Percentiles rank a stretch among this genome's conserved stretches.
These are phyloP conservation scores for Laetiporus sulphureus DNA, from an alignment of 1,284 basidiomycete genomes.

Conservation along the genomic window DNA sequence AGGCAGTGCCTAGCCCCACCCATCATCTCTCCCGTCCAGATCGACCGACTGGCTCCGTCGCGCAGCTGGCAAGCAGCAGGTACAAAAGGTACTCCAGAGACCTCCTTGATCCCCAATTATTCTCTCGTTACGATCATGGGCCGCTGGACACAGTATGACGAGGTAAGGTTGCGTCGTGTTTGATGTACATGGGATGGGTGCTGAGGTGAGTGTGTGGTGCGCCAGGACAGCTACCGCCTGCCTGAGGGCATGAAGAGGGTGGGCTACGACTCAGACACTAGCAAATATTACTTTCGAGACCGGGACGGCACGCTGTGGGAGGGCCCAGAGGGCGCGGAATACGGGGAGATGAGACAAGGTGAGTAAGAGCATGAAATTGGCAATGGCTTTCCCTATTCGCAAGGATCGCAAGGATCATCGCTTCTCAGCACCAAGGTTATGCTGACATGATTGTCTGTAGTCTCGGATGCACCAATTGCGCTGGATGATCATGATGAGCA, in stretches of 20 bases:
- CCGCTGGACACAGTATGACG: slow-evolving; percentile 36
- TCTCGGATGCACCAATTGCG: slow-evolving; percentile 16
- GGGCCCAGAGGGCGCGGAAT: slow-evolving; percentile 29
- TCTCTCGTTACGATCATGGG: slow-evolving; percentile 23
- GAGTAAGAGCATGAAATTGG: too few species aligned
- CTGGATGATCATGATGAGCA: slow-evolving; percentile 12
- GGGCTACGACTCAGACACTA: slow-evolving; percentile 36
- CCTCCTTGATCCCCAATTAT: too few species aligned
- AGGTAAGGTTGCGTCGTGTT: slow-evolving; percentile 22
- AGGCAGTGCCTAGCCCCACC: too few species aligned
- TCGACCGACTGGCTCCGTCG: too few species aligned
- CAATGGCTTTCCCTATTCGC: too few species aligned
- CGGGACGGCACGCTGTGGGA: slow-evolving; percentile 30
- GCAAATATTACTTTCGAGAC: slow-evolving; percentile 32
- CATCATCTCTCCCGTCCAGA: too few species aligned
- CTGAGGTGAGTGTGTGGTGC: slow-evolving; percentile 5
- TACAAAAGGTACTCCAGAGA: too few species aligned
- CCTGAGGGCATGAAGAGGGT: slow-evolving; percentile 37
- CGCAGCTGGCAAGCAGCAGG: too few species aligned
- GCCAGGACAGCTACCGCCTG: slow-evolving; percentile 33
- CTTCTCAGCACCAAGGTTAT: neutral
- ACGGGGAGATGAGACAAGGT: slow-evolving; percentile 30
- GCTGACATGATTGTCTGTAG: too few species aligned
- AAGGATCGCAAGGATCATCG: too few species aligned
- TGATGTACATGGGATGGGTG: slow-evolving; percentile 1